Evolutionary conservation across 208 protist genomes (phyloP).

Genomic region (Trypanosoma mega): DNA sequence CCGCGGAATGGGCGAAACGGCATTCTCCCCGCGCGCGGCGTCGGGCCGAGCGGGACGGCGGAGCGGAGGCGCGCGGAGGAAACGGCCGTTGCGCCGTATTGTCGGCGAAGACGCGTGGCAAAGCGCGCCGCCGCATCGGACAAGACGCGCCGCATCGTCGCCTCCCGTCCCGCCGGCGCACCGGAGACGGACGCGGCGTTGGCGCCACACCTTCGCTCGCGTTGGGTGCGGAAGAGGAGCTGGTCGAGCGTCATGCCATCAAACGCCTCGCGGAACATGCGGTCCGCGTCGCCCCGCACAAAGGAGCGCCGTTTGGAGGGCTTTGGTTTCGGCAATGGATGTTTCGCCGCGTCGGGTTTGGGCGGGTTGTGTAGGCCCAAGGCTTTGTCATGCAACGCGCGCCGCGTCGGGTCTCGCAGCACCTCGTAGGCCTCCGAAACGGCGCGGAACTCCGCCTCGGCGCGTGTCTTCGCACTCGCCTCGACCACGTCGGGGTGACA

Average conservation of each 20-base stretch:
- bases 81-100: slow-evolving; percentile 65
- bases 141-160: slow-evolving; percentile 55
- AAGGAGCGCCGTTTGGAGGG: slow-evolving; percentile 36
- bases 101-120: slow-evolving; percentile 36
- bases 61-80: slow-evolving; percentile 30
- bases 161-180: slow-evolving; percentile 37
- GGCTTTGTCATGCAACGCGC: slow-evolving; percentile 37
- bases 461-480: slow-evolving; percentile 19
- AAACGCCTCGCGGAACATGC: slow-evolving; percentile 80
- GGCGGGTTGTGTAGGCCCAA: slow-evolving; percentile 40
- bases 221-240: slow-evolving; percentile 51
- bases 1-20: slow-evolving; percentile 78
- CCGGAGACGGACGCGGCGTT: neutral
- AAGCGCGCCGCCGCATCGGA: slow-evolving; percentile 57
- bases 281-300: slow-evolving; percentile 80
- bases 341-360: neutral
- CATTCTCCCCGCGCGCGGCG: slow-evolving; percentile 50
- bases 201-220: neutral
- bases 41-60: slow-evolving; percentile 16
- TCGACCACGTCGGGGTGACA: slow-evolving; percentile 46
- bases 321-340: neutral
- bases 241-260: slow-evolving; percentile 82
- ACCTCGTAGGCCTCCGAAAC: slow-evolving; percentile 48
- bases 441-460: slow-evolving; percentile 34
- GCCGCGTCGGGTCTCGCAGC: slow-evolving; percentile 32